Evolutionary conservation across 1,284 basidiomycete genomes (phyloP).

Genomic region (Amylostereum chailletii): DNA sequence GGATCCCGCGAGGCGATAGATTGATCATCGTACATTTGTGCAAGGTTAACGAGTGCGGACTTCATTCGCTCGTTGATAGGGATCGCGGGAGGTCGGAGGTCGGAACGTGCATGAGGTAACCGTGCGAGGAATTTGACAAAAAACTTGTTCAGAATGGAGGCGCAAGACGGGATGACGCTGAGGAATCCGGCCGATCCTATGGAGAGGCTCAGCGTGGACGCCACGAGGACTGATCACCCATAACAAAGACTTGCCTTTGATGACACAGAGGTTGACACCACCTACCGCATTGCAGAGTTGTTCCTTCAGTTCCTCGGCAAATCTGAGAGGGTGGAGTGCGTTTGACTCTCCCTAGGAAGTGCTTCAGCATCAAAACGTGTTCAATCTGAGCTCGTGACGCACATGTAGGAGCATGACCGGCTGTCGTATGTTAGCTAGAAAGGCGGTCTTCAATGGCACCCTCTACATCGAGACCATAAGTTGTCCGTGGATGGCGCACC

Average conservation of each 20-base stretch:
- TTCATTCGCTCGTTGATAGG: slow-evolving; percentile 38
- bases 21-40: slow-evolving; percentile 39
- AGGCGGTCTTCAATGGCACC: slow-evolving; percentile 36
- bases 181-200: slow-evolving; percentile 42
- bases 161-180: slow-evolving; percentile 32
- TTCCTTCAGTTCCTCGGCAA: slow-evolving; percentile 45
- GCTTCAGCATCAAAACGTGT: background rate
- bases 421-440: slow-evolving; percentile 43
- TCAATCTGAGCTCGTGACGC: slow-evolving; percentile 8
- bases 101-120: slow-evolving; percentile 39
- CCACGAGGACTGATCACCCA: slow-evolving; percentile 1
- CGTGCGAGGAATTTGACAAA: slow-evolving; percentile 53
- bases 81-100: slow-evolving; percentile 25
- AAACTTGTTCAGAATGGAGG: slow-evolving; percentile 59
- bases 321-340: slow-evolving; percentile 42
- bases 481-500: background rate
- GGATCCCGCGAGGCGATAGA: slow-evolving; percentile 45
- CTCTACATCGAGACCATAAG: slow-evolving; percentile 28
- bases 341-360: slow-evolving; percentile 48
- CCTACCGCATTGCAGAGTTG: slow-evolving; percentile 38
- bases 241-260: slow-evolving; percentile 42
- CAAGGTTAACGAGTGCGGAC: slow-evolving; percentile 41
- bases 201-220: background rate
- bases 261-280: slow-evolving; percentile 37
- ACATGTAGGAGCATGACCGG: slow-evolving; percentile 72